Percentiles rank a stretch among this genome's conserved stretches.
Conservation (phyloP, 2,329 filamentous ascomycete genomes). For the Graphilbum sp. region DNA sequence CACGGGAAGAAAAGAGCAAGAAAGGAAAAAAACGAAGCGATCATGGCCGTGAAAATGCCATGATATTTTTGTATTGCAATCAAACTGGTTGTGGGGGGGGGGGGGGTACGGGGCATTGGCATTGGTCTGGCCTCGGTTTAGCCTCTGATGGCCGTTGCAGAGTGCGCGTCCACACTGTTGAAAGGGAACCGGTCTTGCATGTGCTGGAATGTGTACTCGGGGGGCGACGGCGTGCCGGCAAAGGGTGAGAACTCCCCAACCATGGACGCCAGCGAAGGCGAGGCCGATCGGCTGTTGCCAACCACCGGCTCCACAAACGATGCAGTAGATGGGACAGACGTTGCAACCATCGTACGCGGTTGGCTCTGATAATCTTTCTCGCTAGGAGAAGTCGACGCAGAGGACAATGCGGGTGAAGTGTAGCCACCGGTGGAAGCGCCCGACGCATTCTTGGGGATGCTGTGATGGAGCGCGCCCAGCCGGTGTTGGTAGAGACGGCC, state of each 20-base stretch:
- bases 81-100: too few species aligned
- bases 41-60: neutral
- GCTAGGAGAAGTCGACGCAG: neutral
- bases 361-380: neutral
- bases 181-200: slow-evolving; percentile 32
- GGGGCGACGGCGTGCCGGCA: slow-evolving; percentile 25
- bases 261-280: slow-evolving; percentile 27
- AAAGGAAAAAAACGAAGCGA: neutral
- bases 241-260: slow-evolving; percentile 26
- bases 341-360: slow-evolving; percentile 9
- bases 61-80: too few species aligned
- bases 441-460: slow-evolving; percentile 19
- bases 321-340: too few species aligned
- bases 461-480: slow-evolving; percentile 25
- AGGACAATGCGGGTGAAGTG: slow-evolving; percentile 8
- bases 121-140: too few species aligned
- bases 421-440: slow-evolving; percentile 18
- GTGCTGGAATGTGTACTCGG: slow-evolving; percentile 24
- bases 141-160: slow-evolving; percentile 31
- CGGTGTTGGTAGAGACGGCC: slow-evolving; percentile 14
- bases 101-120: too few species aligned
- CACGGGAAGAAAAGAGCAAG: neutral
- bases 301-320: neutral
- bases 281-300: slow-evolving; percentile 13
- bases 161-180: slow-evolving; percentile 28